These are phyloP conservation scores for Rhizomucor miehei DNA, from an alignment of 371 early-diverging fungal species.

Conservation along the genomic window DNA sequence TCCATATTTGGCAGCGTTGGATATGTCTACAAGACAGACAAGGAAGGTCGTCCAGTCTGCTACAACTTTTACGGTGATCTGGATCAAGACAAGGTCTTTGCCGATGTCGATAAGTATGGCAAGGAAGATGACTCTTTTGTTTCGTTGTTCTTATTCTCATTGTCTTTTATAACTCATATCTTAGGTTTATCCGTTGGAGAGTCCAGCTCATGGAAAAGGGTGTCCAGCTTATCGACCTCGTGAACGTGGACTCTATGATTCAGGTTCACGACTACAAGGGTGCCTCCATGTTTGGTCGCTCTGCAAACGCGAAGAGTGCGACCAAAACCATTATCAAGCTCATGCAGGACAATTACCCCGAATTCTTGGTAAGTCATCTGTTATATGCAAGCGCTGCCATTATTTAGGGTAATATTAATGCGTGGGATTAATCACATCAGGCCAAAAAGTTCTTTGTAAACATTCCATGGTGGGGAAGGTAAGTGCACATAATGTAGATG, in stretches of 20 bases:
- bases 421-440: slow-evolving; percentile 7
- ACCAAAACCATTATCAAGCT: slow-evolving; percentile 52
- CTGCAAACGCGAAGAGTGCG: slow-evolving; percentile 48
- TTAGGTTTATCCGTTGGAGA: slow-evolving; percentile 61
- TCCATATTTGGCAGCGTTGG: slow-evolving; percentile 47
- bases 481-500: slow-evolving; percentile 4
- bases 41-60: slow-evolving; percentile 53
- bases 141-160: neutral
- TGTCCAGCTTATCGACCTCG: slow-evolving; percentile 48
- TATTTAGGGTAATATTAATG: neutral
- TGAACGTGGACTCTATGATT: slow-evolving; percentile 53
- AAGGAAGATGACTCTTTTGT: too few species aligned
- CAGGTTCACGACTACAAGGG: slow-evolving; percentile 65
- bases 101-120: slow-evolving; percentile 38
- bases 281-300: slow-evolving; percentile 48
- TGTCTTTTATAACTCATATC: neutral
- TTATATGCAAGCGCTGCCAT: neutral
- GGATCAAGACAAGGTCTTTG: slow-evolving; percentile 56
- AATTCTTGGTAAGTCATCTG: slow-evolving; percentile 43
- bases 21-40: slow-evolving; percentile 47
- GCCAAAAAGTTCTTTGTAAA: slow-evolving; percentile 58
- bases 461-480: slow-evolving; percentile 62
- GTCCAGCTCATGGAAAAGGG: slow-evolving; percentile 63
- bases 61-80: slow-evolving; percentile 62
- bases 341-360: slow-evolving; percentile 66